Evolutionary conservation across 352 stramenopile species (phyloP).

Genomic region (Phytopythium chamaehyphon): DNA sequence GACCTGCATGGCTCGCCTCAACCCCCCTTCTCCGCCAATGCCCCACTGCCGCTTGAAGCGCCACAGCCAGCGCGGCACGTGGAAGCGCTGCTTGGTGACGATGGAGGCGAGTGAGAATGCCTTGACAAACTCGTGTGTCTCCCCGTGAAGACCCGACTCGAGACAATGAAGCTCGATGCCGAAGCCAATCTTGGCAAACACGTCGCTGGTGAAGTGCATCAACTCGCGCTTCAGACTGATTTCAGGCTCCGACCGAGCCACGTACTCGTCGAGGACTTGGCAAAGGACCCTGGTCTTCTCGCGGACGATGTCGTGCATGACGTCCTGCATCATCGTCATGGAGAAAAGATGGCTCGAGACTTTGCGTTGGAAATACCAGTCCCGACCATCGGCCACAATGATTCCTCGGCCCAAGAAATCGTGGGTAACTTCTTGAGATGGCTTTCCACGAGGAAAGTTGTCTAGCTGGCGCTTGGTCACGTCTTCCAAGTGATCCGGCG

Average conservation of each 20-base stretch:
- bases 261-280: constrained; percentile 17
- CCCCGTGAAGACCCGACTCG: constrained; percentile 10
- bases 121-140: constrained; percentile 41
- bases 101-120: constrained; percentile 34
- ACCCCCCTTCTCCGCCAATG: constrained; percentile 9
- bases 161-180: constrained; percentile 38
- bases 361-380: constrained; percentile 69
- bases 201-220: constrained; percentile 55
- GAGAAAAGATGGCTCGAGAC: constrained; percentile 85
- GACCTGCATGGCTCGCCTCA: constrained; percentile 8
- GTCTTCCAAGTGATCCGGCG: constrained; percentile 35
- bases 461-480: constrained; percentile 53
- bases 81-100: constrained; percentile 28
- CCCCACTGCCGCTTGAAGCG: constrained; percentile 11
- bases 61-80: constrained; percentile 23
- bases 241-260: constrained; percentile 2
- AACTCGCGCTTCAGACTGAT: constrained; percentile 47
- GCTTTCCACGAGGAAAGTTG: constrained; percentile 54
- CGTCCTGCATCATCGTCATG: constrained; percentile 39
- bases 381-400: constrained; percentile 25
- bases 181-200: constrained; percentile 59
- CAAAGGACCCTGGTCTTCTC: constrained; percentile 27
- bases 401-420: constrained; percentile 64
- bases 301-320: constrained; percentile 32
- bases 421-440: constrained; percentile 23